A percentile compares a stretch with the other conserved stretches of the same genome.
phyloP scores from a whole-genome alignment of 805 yeast genomes.

The Blastobotrys mokoenaii region DNA sequence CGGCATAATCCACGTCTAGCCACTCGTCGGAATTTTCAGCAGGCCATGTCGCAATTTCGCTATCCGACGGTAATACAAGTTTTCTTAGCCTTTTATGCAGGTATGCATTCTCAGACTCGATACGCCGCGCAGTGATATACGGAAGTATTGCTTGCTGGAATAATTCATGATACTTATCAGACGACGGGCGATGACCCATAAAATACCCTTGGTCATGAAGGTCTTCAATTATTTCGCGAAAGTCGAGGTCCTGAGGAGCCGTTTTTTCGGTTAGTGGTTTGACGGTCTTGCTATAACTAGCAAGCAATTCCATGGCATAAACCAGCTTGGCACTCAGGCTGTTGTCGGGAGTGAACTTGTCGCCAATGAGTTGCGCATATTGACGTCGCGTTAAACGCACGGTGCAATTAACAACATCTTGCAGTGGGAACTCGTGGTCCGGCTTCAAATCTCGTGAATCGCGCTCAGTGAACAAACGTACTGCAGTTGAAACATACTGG shows the following conservation, averaged over 20 bases:
- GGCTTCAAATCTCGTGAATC: constrained; percentile 5
- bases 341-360: constrained; percentile 10
- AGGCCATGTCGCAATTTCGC: constrained; percentile 16
- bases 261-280: constrained; percentile 4
- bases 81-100: not conserved
- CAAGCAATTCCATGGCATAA: constrained; percentile 19
- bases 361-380: constrained; percentile 20
- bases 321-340: constrained; percentile 20
- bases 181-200: constrained; percentile 9
- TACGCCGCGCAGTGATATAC: constrained; percentile 2
- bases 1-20: constrained; percentile 17
- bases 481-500: constrained; percentile 17
- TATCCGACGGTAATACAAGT: constrained; percentile 8
- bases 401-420: constrained; percentile 16
- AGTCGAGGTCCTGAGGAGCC: constrained; percentile 9
- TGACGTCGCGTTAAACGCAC: constrained; percentile 15
- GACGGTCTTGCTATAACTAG: not conserved
- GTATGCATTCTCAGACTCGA: constrained; percentile 1
- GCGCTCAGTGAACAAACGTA: constrained; percentile 17
- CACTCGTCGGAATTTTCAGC: constrained; percentile 17
- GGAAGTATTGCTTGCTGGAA: constrained; percentile 11
- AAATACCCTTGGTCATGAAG: constrained; percentile 16
- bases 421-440: constrained; percentile 13
- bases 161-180: constrained; percentile 9
- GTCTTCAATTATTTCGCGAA: constrained; percentile 5